Evolutionary conservation across 2,329 filamentous ascomycete species (phyloP), one percentile per base, ranked within the genome.

Genomic region (Alternaria infectoria): DNA sequence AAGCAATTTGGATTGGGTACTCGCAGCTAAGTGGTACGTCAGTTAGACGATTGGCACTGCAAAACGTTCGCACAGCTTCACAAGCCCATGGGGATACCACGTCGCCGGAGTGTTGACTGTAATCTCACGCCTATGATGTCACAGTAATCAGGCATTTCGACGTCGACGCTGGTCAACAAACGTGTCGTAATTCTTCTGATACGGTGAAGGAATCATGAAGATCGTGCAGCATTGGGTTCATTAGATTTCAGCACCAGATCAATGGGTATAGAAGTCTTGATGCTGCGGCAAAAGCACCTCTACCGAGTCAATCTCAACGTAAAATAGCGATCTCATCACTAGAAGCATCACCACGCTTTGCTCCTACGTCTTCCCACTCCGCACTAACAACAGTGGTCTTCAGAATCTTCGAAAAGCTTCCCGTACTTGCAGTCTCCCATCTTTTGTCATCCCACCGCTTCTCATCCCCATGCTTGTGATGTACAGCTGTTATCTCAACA

Each of bases 321-420:
- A 70, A 4, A 9, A 73, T 64, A 26, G 65, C 70, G 55, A 76
- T 77, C 17, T 69, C 70, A 51, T 77, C 73, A 25, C 59, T 51
- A 0, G 57, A 62, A 26, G 40, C 61, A 44, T 70, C 69, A 26
- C 62, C 51, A 44, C 70, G 69, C 46, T 66, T 69, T 7, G 62
- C 57, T 30, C 70, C 62, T 6, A 69, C 68, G 54, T 78, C 76
- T 46, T 78, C 74, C 75, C 76, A 79, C 46, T 75, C 74, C 6
- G 77, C 72, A 65, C 72, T 77, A 4, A 79, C 71, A 11, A 76
- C 75, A 5, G 76, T 79, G 5, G 77, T 79, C 62, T 77, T 79
- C 62, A 79, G 54, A 28, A 79, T 79, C 62, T 77, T 77, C 3
- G 75, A 71, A 54, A 74, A 71, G 47, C 72, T 78, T 2, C 72